phyloP scores from a whole-genome alignment of 371 early-diverging fungal genomes.

The Syncephalastrum monosporum region DNA sequence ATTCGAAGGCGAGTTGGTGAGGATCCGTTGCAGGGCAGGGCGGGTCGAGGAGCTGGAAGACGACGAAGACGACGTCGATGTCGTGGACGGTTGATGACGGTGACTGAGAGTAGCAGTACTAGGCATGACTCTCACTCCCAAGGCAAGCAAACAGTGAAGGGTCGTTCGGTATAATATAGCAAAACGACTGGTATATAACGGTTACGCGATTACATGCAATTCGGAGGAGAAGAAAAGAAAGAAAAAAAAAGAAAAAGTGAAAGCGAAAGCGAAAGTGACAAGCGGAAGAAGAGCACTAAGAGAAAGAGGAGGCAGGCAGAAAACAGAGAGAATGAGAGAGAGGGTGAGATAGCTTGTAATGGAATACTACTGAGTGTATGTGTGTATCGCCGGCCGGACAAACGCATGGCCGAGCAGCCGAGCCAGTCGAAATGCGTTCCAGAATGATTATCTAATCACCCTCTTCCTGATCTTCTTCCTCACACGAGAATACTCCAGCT shows the following conservation, averaged over 20 bases:
- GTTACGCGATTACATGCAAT: too few species aligned
- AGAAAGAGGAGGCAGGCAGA: not conserved
- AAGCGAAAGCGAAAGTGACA: not conserved
- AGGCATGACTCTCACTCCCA: conserved; percentile 9
- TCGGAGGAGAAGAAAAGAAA: too few species aligned
- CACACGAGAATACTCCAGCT: too few species aligned
- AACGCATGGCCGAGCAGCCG: too few species aligned
- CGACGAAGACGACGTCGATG: conserved; percentile 40
- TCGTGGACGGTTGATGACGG: conserved; percentile 47
- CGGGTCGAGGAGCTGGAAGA: conserved; percentile 43
- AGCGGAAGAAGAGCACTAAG: not conserved
- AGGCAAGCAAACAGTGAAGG: too few species aligned
- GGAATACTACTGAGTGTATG: conserved; percentile 15
- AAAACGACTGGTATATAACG: too few species aligned
- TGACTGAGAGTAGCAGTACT: conserved; percentile 33
- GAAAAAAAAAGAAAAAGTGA: not conserved
- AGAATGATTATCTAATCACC: too few species aligned
- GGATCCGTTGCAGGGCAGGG: conserved; percentile 45
- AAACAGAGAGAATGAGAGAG: conserved; percentile 1
- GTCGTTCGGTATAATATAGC: too few species aligned
- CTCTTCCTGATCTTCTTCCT: too few species aligned
- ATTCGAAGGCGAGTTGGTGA: conserved; percentile 47
- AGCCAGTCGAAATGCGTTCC: too few species aligned
- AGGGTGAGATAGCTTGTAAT: not conserved
- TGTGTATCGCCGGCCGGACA: not conserved